These are phyloP conservation scores for Barbatosphaeria neglecta DNA, from an alignment of 495 filamentous ascomycete species.

Conservation along the genomic window DNA sequence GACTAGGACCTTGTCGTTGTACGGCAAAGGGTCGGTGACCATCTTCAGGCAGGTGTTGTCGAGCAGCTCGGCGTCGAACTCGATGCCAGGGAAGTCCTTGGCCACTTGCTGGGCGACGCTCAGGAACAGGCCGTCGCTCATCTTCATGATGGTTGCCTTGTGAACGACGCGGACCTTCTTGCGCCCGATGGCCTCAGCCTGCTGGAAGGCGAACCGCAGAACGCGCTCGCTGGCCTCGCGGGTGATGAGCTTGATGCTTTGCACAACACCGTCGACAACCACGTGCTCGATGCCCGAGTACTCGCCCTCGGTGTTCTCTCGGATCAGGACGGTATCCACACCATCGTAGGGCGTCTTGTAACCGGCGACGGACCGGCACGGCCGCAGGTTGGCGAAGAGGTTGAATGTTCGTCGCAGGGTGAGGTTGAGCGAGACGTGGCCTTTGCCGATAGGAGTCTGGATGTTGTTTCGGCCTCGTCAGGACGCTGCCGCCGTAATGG, in stretches of 20 bases:
- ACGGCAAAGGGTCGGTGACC: constrained; percentile 82
- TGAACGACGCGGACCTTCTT: constrained; percentile 94
- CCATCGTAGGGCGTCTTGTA: constrained; percentile 98
- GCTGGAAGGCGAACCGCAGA: constrained; percentile 92
- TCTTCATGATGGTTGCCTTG: constrained; percentile 99
- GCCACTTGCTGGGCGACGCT: constrained; percentile 68
- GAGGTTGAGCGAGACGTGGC: constrained; percentile 96
- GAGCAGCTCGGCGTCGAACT: constrained; percentile 92
- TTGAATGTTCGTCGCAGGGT: constrained; percentile 98
- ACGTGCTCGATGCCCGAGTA: constrained; percentile 99
- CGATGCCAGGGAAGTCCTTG: constrained; percentile 87
- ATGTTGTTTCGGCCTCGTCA: constrained; percentile 2
- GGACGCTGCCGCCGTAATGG: neutral
- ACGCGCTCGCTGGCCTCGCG: constrained; percentile 87
- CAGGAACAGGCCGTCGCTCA: constrained; percentile 97
- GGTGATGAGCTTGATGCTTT: constrained; percentile 99
- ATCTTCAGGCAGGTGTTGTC: constrained; percentile 99
- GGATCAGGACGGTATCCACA: constrained; percentile 94
- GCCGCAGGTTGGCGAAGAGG: constrained; percentile 97
- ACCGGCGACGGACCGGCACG: constrained; percentile 88
- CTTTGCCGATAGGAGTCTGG: constrained; percentile 94
- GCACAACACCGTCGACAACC: constrained; percentile 93
- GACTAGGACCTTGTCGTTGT: constrained; percentile 98
- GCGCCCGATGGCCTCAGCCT: constrained; percentile 81
- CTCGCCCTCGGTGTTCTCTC: constrained; percentile 99